Evolutionary conservation across 192 early-diverging fungal species (phyloP).

Genomic region (Entomortierella beljakovae): DNA sequence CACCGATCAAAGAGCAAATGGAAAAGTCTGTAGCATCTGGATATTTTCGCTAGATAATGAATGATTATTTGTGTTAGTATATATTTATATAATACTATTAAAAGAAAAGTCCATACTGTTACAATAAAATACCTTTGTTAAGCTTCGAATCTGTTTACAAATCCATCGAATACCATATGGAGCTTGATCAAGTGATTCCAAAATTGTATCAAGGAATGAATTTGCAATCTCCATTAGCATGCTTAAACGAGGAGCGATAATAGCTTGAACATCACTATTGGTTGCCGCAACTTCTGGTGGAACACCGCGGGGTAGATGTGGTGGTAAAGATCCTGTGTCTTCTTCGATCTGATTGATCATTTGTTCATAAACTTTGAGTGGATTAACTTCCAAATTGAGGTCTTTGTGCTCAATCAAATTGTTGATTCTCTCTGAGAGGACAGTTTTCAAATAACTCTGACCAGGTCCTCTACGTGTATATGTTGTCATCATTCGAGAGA

Average conservation of each 20-base stretch:
- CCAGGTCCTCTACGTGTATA: slow-evolving; percentile 95
- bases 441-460: slow-evolving; percentile 91
- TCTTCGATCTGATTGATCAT: slow-evolving; percentile 83
- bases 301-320: slow-evolving; percentile 79
- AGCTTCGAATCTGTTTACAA: slow-evolving; percentile 95
- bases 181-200: slow-evolving; percentile 82
- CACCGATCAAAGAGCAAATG: slow-evolving; percentile 95
- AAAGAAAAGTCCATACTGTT: neutral
- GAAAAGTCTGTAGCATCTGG: slow-evolving; percentile 89
- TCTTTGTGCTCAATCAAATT: slow-evolving; percentile 84
- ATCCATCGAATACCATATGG: slow-evolving; percentile 99
- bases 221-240: slow-evolving; percentile 91
- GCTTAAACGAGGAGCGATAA: slow-evolving; percentile 82
- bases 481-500: slow-evolving; percentile 98
- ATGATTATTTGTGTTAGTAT: neutral
- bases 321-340: slow-evolving; percentile 67
- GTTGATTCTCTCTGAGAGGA: slow-evolving; percentile 84
- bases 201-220: slow-evolving; percentile 88
- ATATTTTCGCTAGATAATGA: slow-evolving; percentile 75
- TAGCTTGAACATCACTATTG: slow-evolving; percentile 86
- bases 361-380: slow-evolving; percentile 90
- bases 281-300: slow-evolving; percentile 84
- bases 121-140: slow-evolving; percentile 72
- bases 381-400: slow-evolving; percentile 94
- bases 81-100: neutral